Conservation (phyloP, 306 rosid species). For the Trifolium pratense region DNA sequence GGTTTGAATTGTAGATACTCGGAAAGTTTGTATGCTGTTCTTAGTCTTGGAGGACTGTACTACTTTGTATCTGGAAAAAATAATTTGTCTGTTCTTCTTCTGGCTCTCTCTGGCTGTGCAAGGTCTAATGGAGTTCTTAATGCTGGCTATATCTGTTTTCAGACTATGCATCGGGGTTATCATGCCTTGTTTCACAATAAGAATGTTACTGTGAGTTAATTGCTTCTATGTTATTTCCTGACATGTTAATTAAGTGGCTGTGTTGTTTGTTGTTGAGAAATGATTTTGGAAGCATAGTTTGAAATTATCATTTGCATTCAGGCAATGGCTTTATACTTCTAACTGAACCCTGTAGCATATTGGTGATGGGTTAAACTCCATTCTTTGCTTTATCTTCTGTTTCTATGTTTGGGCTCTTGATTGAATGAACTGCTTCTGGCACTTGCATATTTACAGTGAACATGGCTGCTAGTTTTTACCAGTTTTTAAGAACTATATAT, state of each 20-base stretch:
- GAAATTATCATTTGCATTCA: constrained; percentile 19
- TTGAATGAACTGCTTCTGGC: constrained; percentile 1
- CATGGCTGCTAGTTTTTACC: constrained; percentile 16
- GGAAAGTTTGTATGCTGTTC: constrained; percentile 74
- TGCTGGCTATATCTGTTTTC: constrained; percentile 91
- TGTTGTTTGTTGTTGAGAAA: constrained; percentile 13
- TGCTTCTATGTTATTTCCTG: background rate
- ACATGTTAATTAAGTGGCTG: background rate
- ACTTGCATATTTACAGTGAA: constrained; percentile 21
- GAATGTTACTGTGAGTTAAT: constrained; percentile 55
- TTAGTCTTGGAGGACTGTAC: constrained; percentile 86
- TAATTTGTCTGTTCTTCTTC: constrained; percentile 58
- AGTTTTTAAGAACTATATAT: constrained; percentile 15
- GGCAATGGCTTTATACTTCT: constrained; percentile 19
- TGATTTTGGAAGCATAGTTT: background rate
- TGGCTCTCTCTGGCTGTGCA: constrained; percentile 73
- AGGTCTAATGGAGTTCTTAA: constrained; percentile 91
- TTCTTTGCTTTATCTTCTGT: constrained; percentile 4
- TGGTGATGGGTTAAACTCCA: background rate
- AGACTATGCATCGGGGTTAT: constrained; percentile 71
- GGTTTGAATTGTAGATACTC: constrained; percentile 67
- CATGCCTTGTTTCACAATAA: constrained; percentile 62
- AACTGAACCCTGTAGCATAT: background rate
- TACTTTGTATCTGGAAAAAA: constrained; percentile 60
- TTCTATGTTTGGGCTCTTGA: constrained; percentile 9